phyloP scores from a whole-genome alignment of 2,329 filamentous ascomycete species.

The Fusarium floridanum region DNA sequence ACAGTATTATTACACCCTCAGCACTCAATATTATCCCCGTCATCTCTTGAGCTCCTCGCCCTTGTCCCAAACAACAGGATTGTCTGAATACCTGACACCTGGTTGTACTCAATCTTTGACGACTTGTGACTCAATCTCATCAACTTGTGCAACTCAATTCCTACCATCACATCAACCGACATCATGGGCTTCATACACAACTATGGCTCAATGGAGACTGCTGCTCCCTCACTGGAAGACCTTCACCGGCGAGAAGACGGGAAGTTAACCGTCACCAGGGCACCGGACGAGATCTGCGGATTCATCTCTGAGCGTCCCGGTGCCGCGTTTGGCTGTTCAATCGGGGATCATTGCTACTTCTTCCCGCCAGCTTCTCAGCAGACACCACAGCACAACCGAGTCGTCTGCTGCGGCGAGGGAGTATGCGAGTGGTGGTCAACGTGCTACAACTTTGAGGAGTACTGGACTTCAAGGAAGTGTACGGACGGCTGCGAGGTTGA shows the following conservation, averaged over 20 bases:
- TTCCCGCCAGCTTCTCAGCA: slow-evolving; percentile 1
- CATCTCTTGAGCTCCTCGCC: not conserved
- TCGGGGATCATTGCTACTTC: slow-evolving; percentile 8
- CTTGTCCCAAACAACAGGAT: not conserved
- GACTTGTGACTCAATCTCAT: not conserved
- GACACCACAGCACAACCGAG: not conserved
- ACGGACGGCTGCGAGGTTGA: slow-evolving; percentile 26
- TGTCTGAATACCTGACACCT: not conserved
- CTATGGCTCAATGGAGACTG: slow-evolving; percentile 12
- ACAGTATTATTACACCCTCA: not conserved
- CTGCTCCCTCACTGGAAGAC: slow-evolving; percentile 9
- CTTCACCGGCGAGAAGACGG: slow-evolving; percentile 10
- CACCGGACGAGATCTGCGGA: slow-evolving; percentile 19
- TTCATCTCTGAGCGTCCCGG: slow-evolving; percentile 23
- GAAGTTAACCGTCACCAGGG: not conserved
- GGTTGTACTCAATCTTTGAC: not conserved
- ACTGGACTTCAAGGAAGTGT: slow-evolving; percentile 26
- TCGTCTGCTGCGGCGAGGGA: slow-evolving; percentile 16
- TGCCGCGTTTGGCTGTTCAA: slow-evolving; percentile 14
- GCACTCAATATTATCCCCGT: not conserved
- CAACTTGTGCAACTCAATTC: not conserved
- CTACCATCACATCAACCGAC: not conserved
- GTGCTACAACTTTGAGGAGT: slow-evolving; percentile 26
- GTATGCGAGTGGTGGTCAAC: slow-evolving; percentile 10
- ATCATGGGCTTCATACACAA: slow-evolving; percentile 13